Percentiles rank a stretch among this genome's conserved stretches.
These are phyloP conservation scores for Populus hybrid DNA, from an alignment of 441 rosid species.

Conservation along the genomic window DNA sequence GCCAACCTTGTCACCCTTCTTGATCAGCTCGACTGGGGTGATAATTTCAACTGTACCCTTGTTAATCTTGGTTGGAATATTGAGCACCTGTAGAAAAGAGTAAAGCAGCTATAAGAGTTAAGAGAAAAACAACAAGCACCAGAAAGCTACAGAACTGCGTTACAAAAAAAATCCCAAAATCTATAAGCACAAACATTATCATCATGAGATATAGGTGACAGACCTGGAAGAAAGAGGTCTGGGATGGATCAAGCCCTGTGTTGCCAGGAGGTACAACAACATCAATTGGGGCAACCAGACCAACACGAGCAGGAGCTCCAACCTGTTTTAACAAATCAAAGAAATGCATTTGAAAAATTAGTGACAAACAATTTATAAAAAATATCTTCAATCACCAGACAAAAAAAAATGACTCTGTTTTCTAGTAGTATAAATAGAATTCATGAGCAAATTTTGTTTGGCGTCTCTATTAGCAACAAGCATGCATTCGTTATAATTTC, in stretches of 20 bases:
- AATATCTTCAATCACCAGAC: not conserved
- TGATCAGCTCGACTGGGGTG: constrained; percentile 67
- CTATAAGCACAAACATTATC: not conserved
- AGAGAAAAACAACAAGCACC: not conserved
- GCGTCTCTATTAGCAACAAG: not conserved
- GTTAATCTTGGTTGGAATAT: constrained; percentile 95
- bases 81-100: constrained; percentile 48
- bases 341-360: not conserved
- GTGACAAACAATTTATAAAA: not conserved
- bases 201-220: not conserved
- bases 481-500: not conserved
- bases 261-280: constrained; percentile 97
- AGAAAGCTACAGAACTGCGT: not conserved
- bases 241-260: constrained; percentile 96
- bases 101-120: not conserved
- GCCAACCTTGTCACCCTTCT: constrained; percentile 87
- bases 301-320: constrained; percentile 99
- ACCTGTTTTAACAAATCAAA: constrained; percentile 38
- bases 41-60: constrained; percentile 88
- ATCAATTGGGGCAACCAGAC: constrained; percentile 86
- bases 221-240: constrained; percentile 80
- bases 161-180: not conserved
- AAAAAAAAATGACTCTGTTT: not conserved
- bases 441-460: not conserved
- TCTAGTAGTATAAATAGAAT: not conserved